Conservation (phyloP, 441 rosid species). For the Cnidoscolus chayamansa region DNA sequence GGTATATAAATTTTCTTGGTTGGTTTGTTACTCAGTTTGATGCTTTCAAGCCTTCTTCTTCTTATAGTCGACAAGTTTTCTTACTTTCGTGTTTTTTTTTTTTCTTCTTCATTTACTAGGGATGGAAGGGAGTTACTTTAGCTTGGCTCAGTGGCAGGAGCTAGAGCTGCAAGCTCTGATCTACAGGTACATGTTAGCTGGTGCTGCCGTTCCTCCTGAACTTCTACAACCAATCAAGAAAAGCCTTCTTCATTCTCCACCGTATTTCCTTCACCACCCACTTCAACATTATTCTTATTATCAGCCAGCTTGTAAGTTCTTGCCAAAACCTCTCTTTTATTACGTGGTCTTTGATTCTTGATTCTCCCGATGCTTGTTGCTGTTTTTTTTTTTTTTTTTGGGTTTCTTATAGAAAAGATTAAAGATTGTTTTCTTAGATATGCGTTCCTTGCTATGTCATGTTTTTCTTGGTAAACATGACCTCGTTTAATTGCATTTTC, state of each 20-base stretch:
- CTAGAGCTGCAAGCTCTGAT: constrained; percentile 93
- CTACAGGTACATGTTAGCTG: constrained; percentile 79
- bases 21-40: too few species aligned
- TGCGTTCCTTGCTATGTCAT: constrained; percentile 2
- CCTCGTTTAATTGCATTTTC: constrained; percentile 1
- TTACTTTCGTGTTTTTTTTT: neutral
- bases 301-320: constrained; percentile 71
- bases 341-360: neutral
- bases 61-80: neutral
- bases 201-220: constrained; percentile 73
- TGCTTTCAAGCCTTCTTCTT: neutral
- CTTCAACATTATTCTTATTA: constrained; percentile 53
- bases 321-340: neutral
- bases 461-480: constrained; percentile 16
- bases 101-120: constrained; percentile 29
- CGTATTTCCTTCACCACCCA: constrained; percentile 56
- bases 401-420: neutral
- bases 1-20: neutral
- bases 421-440: neutral
- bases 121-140: constrained; percentile 71
- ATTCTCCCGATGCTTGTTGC: neutral
- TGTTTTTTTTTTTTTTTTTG: neutral
- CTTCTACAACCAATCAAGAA: constrained; percentile 80
- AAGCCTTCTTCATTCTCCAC: constrained; percentile 55
- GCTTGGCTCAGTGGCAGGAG: constrained; percentile 84